These are phyloP conservation scores for Ogataea neopini DNA, from an alignment of 805 yeast genomes.

Conservation along the genomic window DNA sequence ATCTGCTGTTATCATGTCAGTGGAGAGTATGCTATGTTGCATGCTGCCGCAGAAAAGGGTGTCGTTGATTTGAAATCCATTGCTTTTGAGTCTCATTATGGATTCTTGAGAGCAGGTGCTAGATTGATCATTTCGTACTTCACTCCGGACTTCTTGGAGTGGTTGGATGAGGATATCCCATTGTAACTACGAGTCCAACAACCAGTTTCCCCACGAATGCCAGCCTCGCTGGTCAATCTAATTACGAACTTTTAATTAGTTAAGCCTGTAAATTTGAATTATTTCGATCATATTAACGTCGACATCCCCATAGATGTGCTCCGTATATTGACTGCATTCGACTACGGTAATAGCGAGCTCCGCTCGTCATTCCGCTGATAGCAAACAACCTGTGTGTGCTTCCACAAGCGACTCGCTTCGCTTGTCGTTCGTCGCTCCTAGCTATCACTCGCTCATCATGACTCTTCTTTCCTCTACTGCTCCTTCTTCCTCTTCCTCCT, in stretches of 20 bases:
- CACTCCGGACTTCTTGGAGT: constrained; percentile 93
- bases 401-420: neutral
- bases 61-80: constrained; percentile 77
- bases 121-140: constrained; percentile 87
- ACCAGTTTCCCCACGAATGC: no score
- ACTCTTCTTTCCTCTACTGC: no score
- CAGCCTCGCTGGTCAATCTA: no score
- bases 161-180: constrained; percentile 54
- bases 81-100: constrained; percentile 86
- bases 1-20: constrained; percentile 94
- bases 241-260: no score
- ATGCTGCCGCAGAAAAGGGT: constrained; percentile 97
- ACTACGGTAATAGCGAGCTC: no score
- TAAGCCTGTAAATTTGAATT: neutral
- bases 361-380: no score
- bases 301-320: no score
- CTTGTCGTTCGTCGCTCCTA: neutral
- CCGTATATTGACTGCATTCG: no score
- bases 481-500: constrained; percentile 20
- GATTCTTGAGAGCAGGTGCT: constrained; percentile 95
- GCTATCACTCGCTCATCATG: neutral
- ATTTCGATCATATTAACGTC: neutral
- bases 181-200: no score
- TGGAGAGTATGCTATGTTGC: constrained; percentile 97
- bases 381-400: no score